Percentiles rank a stretch among this genome's conserved stretches.
Evolutionary conservation across 116 monocot species (phyloP).

Genomic region (Posidonia oceanica): DNA sequence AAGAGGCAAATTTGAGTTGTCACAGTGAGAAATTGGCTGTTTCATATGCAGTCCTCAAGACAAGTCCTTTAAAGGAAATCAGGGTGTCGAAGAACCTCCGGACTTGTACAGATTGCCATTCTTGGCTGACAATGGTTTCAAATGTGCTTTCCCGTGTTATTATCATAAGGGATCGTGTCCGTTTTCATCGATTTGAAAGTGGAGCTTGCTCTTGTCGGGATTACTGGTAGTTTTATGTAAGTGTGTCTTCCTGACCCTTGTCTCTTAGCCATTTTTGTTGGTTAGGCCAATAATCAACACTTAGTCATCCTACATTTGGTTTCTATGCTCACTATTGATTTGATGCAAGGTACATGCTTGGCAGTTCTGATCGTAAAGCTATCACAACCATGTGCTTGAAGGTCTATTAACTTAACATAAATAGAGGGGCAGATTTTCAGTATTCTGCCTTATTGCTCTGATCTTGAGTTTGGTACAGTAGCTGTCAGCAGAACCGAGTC

Average conservation of each 20-base stretch:
- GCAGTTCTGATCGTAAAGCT: not conserved
- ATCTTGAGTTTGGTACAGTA: too few relatives aligned
- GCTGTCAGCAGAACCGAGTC: too few relatives aligned
- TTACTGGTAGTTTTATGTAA: slow-evolving; percentile 30
- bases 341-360: not conserved
- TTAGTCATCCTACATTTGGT: not conserved
- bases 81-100: slow-evolving; percentile 51
- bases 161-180: slow-evolving; percentile 44
- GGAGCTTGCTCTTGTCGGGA: slow-evolving; percentile 51
- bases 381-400: not conserved
- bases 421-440: too few relatives aligned
- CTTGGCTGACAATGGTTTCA: slow-evolving; percentile 57
- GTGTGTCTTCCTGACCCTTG: too few relatives aligned
- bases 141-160: slow-evolving; percentile 30
- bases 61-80: slow-evolving; percentile 30
- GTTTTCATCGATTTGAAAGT: slow-evolving; percentile 49
- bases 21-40: slow-evolving; percentile 74
- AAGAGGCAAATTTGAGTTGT: slow-evolving; percentile 40
- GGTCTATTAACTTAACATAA: too few relatives aligned
- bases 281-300: not conserved
- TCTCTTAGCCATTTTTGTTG: not conserved
- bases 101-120: slow-evolving; percentile 58
- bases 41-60: slow-evolving; percentile 40
- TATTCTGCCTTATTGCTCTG: too few relatives aligned
- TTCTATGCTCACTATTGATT: not conserved